These are phyloP conservation scores for Cyclotella cryptica DNA, from an alignment of 108 stramenopile species.

Conservation along the genomic window DNA sequence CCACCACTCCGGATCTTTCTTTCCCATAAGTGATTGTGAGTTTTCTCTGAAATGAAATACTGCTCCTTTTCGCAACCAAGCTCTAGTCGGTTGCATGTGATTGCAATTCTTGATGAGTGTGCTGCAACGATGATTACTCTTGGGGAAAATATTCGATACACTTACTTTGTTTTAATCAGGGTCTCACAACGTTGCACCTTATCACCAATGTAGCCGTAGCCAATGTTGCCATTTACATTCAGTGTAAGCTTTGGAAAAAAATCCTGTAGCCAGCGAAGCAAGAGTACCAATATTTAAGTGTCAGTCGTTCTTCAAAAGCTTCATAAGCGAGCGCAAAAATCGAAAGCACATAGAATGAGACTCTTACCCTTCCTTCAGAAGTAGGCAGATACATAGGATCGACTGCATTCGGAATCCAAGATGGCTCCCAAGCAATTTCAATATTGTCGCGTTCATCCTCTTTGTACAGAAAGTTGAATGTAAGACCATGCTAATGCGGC, in stretches of 20 bases:
- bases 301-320: too few species aligned
- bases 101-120: too few species aligned
- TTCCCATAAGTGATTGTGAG: conserved; percentile 23
- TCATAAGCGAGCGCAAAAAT: background rate
- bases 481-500: too few species aligned
- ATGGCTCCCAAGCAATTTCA: conserved; percentile 7
- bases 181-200: conserved; percentile 9
- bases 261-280: conserved; percentile 6
- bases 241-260: conserved; percentile 28
- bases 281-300: background rate
- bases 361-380: conserved; percentile 33
- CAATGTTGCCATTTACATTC: background rate
- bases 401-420: conserved; percentile 21
- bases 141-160: too few species aligned
- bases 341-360: background rate
- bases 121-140: too few species aligned
- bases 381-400: conserved; percentile 43
- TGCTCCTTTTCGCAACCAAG: conserved; percentile 46
- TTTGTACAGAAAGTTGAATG: too few species aligned
- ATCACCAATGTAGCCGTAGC: conserved; percentile 34
- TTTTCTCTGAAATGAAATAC: conserved; percentile 26
- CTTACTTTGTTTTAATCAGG: background rate
- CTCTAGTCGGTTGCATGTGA: conserved; percentile 7
- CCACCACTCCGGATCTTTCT: conserved; percentile 43
- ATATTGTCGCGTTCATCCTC: conserved; percentile 13